Conservation (phyloP, 768 basidiomycete species). For the Mycena venus region DNA sequence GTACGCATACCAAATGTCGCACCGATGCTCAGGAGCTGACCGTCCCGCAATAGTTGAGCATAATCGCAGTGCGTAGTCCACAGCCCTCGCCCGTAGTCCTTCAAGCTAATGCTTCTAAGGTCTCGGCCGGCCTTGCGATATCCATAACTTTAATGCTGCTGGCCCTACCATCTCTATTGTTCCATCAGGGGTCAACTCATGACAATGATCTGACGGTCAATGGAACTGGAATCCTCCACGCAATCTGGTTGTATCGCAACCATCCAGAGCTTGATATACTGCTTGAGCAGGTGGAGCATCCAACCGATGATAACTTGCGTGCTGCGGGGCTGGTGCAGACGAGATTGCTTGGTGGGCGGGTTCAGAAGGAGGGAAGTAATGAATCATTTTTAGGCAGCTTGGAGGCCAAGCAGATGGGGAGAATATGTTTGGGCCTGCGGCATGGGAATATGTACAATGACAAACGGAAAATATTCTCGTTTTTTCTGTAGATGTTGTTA, state of each 20-base stretch:
- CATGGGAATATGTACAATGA: too few relatives aligned
- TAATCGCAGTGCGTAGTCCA: too few relatives aligned
- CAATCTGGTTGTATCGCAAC: conserved; percentile 4
- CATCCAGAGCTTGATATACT: background rate
- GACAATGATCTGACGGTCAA: background rate
- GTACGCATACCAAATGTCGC: background rate
- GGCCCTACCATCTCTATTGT: background rate
- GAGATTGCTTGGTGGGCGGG: background rate
- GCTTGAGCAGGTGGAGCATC: background rate
- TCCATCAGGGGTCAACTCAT: background rate
- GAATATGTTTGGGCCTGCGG: too few relatives aligned
- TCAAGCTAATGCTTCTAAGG: background rate
- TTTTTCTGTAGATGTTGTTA: too few relatives aligned
- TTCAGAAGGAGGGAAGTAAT: background rate
- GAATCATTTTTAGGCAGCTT: background rate
- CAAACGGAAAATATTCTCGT: too few relatives aligned
- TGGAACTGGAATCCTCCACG: background rate
- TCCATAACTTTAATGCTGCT: background rate
- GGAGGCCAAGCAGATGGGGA: background rate
- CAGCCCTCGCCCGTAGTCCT: too few relatives aligned
- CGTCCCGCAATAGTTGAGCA: too few relatives aligned
- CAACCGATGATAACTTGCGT: too few relatives aligned
- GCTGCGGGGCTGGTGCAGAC: background rate
- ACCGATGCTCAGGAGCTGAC: background rate
- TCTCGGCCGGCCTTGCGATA: background rate